A percentile compares a stretch with the other conserved stretches of the same genome.
Evolutionary conservation across 163 green algal genomes (phyloP).

Genomic region (Smithsoniella earleae): DNA sequence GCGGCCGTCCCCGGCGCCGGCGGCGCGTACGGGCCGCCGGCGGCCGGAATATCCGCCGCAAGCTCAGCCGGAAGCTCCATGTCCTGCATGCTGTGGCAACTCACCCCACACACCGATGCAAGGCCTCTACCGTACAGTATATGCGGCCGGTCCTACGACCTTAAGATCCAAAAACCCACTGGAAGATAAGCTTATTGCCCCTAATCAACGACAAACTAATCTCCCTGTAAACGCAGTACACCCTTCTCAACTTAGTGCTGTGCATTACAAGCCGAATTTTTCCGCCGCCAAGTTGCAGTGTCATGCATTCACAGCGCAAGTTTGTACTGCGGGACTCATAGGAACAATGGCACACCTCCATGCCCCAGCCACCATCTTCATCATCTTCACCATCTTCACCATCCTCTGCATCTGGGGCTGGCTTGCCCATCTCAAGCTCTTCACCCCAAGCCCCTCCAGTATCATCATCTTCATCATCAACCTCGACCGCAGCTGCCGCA

Average conservation of each 20-base stretch:
- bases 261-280: background rate
- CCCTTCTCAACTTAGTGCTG: too few relatives aligned
- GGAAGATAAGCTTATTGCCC: background rate
- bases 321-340: too few relatives aligned
- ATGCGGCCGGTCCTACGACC: too few relatives aligned
- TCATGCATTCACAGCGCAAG: too few relatives aligned
- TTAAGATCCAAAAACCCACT: background rate
- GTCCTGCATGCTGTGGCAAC: constrained; percentile 43
- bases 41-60: constrained; percentile 41
- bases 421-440: constrained; percentile 47
- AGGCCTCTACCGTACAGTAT: too few relatives aligned
- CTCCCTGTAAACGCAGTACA: too few relatives aligned
- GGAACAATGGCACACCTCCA: constrained; percentile 65
- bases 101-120: background rate
- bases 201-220: background rate
- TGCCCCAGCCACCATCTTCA: constrained; percentile 83
- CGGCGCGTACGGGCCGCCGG: constrained; percentile 35
- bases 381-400: constrained; percentile 55
- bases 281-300: background rate
- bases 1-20: constrained; percentile 50
- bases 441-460: constrained; percentile 58
- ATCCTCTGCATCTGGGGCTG: constrained; percentile 34
- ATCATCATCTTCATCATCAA: constrained; percentile 47
- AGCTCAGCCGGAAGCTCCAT: constrained; percentile 71
- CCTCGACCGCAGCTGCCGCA: constrained; percentile 33